These are phyloP conservation scores for Cystobasidiopsis lactophilus DNA, from an alignment of 768 basidiomycete genomes.

Conservation along the genomic window DNA sequence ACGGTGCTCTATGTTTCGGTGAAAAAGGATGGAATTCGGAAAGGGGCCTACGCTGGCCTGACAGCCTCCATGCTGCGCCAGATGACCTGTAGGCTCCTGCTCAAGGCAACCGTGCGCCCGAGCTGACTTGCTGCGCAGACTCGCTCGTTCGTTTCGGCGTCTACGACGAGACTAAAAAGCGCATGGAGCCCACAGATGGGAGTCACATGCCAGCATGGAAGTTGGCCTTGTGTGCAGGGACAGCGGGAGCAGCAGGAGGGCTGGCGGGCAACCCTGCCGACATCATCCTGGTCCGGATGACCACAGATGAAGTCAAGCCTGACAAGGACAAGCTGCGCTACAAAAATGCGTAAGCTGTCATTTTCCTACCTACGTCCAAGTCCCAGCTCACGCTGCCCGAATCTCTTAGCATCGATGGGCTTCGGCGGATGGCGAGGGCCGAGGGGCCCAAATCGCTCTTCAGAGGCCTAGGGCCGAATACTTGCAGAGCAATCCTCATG, in stretches of 20 bases:
- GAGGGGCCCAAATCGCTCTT: slow-evolving; percentile 15
- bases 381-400: too few species aligned
- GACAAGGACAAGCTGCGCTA: slow-evolving; percentile 13
- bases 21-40: slow-evolving; percentile 13
- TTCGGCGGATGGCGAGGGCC: slow-evolving; percentile 13
- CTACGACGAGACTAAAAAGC: slow-evolving; percentile 18
- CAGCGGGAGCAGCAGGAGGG: slow-evolving; percentile 17
- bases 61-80: slow-evolving; percentile 19
- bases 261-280: slow-evolving; percentile 20
- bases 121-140: not conserved
- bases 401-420: slow-evolving; percentile 20
- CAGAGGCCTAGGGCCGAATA: slow-evolving; percentile 18
- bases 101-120: not conserved
- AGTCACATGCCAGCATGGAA: slow-evolving; percentile 7
- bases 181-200: not conserved
- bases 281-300: slow-evolving; percentile 19
- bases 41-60: slow-evolving; percentile 19
- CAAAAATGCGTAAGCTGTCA: slow-evolving; percentile 12
- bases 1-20: slow-evolving; percentile 8
- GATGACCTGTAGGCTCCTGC: slow-evolving; percentile 12
- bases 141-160: slow-evolving; percentile 18
- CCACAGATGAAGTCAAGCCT: slow-evolving; percentile 12
- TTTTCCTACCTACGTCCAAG: too few species aligned
- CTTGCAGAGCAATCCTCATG: slow-evolving; percentile 18
- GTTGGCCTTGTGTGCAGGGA: slow-evolving; percentile 12